Evolutionary conservation across 768 basidiomycete species (phyloP), one percentile per base, ranked within the genome.

Genomic region (Megacollybia marginata): DNA sequence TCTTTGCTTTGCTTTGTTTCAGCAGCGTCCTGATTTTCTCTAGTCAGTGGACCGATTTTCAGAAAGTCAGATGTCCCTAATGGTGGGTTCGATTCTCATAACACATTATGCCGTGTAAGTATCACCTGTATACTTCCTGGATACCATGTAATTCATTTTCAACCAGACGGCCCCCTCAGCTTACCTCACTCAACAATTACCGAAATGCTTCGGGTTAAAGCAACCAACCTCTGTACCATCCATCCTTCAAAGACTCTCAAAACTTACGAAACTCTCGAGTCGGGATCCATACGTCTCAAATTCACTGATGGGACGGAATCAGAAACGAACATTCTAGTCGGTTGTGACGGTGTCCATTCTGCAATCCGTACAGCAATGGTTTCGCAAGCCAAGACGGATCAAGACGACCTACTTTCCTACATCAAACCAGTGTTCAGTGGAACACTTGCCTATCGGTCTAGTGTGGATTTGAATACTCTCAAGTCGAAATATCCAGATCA

Each of bases 61-160:
- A 55, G 62, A 13, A 59, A 62, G 33, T 58, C 61, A 10, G 58
- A 64, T 38, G 58, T 61, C 33, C 48, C 51, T 16, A 55, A 48
- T 0, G 44, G 53, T 19, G 60, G 60, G 10, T 52, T 53, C 20
- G 62, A 62, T 12, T 62, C 60, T 11, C 60, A 62, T 33, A 50
- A 55, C 62, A 61, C 42, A 52, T 58, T 46, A 61, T 64, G 60
- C 62, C 62, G 12, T 62, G 58, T 61, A 13, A 13, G 23, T 28
- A 51, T 51, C 10, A 16, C 32, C n/a, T n/a, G n/a, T n/a, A n/a
- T n/a, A n/a, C 9, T 34, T 9, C 13, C 47, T 47, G 36, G 13
- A 2, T 5, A 31, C n/a, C n/a, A n/a, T n/a, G n/a, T 20, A 12
- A 20, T 33, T 1, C 9, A 9, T 42, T 9, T 23, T 9, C 50